Base-by-base conservation (phyloP, 2,329 filamentous ascomycete species). In the Aureobasidium sp. region DNA sequence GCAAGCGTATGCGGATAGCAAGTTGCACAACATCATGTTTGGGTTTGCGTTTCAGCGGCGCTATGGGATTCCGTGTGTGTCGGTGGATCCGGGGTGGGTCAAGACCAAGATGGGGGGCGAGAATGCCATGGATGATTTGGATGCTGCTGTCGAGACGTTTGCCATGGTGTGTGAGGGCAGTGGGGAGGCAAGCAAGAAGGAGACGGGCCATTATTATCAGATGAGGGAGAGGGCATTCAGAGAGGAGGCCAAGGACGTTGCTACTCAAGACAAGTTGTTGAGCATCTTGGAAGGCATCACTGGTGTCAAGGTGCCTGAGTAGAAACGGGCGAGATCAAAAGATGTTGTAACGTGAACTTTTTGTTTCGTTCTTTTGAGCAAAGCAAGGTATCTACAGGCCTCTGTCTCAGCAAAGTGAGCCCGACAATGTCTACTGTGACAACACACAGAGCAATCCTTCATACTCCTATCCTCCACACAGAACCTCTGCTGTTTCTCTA, bases 1-100 rank as follows among this genome's bases (percentile, higher is more conserved):
- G 12, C 66, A 70, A 1, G 79, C 78, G 0, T 86, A 85, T 65
- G 74, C 73, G 62, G 81, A 84, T 64, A 81, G 75, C 63, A 86
- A 86, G 69, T 67, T 86, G 36, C 81, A 85, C 64, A 78, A 82
- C 63, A 72, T 82, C 36, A 75, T 86, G 70, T 74, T 86, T 15
- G 80, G 82, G 1, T 82, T 81, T 62, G 81, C 79, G 2, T 81
- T 85, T 63, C 77, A 82, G 0, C 72, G 79, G 14, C 71, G 75
- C 8, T 80, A 78, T 70, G 68, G 75, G 8, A 76, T 81, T 0
- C 71, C 78, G 80, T 79, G 47, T 74, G 77, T 0, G 9, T 34
- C 31, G 31, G 31, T 83, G 78, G 2, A 78, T 69, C 77, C 77
- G 0, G 77, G 77, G 7, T 78, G 76, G 76, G 75, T 78, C 27